A percentile compares a stretch with the other conserved stretches of the same genome.
These are phyloP conservation scores for Pythium rhizo-oryzae DNA, from an alignment of 352 stramenopile species.

Conservation along the genomic window DNA sequence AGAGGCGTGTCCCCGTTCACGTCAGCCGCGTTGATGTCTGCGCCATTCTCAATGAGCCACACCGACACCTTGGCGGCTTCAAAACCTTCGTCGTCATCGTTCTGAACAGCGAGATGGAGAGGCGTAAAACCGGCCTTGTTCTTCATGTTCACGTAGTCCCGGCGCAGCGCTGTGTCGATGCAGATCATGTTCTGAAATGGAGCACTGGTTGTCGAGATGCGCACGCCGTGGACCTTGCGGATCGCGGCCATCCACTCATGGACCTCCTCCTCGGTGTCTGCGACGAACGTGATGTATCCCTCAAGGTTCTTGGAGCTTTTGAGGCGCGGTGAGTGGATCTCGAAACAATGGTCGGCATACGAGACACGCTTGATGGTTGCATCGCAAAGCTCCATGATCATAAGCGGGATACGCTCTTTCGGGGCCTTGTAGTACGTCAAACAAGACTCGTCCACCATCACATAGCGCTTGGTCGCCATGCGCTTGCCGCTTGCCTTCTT, in stretches of 20 bases:
- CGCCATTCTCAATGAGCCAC: conserved; percentile 89
- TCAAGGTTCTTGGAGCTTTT: conserved; percentile 86
- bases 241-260: conserved; percentile 90
- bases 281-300: conserved; percentile 83
- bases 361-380: conserved; percentile 82
- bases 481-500: conserved; percentile 82
- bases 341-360: conserved; percentile 85
- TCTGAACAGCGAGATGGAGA: conserved; percentile 82
- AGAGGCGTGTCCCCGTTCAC: conserved; percentile 84
- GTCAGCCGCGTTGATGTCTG: conserved; percentile 75
- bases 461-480: conserved; percentile 86
- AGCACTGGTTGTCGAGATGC: conserved; percentile 65
- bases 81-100: conserved; percentile 90
- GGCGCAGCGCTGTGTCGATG: conserved; percentile 77
- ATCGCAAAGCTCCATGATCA: conserved; percentile 85
- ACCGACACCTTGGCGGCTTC: conserved; percentile 85
- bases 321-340: conserved; percentile 81
- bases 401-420: conserved; percentile 84
- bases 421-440: conserved; percentile 87
- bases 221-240: conserved; percentile 82
- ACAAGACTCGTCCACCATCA: conserved; percentile 86
- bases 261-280: conserved; percentile 81
- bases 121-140: conserved; percentile 86
- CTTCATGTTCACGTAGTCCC: conserved; percentile 87
- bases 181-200: conserved; percentile 91